These are phyloP conservation scores for Fallopia convolvulus DNA, from an alignment of 148 eudicot species.

Conservation along the genomic window DNA sequence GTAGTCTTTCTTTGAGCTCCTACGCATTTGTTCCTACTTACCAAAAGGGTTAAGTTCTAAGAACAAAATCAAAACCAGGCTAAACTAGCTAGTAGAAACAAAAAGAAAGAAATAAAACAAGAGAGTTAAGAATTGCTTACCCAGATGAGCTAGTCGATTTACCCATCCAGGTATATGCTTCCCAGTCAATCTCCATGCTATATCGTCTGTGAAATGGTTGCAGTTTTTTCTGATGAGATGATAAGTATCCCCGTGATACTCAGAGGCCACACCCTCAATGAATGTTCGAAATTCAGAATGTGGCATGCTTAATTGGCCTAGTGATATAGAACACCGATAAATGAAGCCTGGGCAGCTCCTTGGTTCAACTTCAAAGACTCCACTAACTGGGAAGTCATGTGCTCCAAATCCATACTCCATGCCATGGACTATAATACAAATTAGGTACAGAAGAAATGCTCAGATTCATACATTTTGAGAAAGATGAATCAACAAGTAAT, in stretches of 20 bases:
- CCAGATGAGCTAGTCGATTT: slow-evolving; percentile 73
- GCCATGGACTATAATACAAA: slow-evolving; percentile 51
- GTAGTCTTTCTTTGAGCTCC: neutral
- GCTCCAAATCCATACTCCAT: slow-evolving; percentile 93
- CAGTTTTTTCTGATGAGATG: slow-evolving; percentile 81
- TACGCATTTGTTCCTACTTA: neutral
- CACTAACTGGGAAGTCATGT: slow-evolving; percentile 68
- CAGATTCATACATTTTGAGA: neutral
- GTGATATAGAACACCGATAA: slow-evolving; percentile 52
- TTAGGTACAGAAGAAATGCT: neutral
- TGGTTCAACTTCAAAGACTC: slow-evolving; percentile 87
- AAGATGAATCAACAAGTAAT: neutral
- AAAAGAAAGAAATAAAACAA: neutral
- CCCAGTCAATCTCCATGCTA: slow-evolving; percentile 50
- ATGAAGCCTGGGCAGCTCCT: slow-evolving; percentile 76
- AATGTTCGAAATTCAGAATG: slow-evolving; percentile 54
- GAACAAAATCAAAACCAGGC: neutral
- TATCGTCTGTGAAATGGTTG: slow-evolving; percentile 79
- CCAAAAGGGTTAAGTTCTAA: neutral
- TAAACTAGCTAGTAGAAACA: neutral
- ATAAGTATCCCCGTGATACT: slow-evolving; percentile 84
- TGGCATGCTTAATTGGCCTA: slow-evolving; percentile 55
- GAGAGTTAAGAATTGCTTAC: slow-evolving; percentile 22
- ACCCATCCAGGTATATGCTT: slow-evolving; percentile 85
- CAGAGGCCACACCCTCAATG: slow-evolving; percentile 57